phyloP scores from a whole-genome alignment of 2,329 filamentous ascomycete genomes.

The Dactylellina parvicollis region DNA sequence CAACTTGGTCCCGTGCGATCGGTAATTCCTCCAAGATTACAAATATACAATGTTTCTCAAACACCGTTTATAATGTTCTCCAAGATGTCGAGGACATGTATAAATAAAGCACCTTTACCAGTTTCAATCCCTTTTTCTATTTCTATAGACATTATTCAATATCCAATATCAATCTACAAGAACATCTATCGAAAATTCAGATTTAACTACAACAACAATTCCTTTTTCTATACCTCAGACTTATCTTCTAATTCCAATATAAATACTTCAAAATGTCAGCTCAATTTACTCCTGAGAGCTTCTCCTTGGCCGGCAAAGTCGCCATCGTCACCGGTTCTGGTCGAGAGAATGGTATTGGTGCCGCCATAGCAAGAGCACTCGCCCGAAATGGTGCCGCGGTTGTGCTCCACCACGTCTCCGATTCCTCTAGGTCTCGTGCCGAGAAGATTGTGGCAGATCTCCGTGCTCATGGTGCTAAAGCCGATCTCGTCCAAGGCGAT shows the following conservation, averaged over 20 bases:
- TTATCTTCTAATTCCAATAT: background rate
- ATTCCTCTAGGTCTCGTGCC: slow-evolving; percentile 59
- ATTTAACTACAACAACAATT: background rate
- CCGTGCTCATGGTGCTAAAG: slow-evolving; percentile 58
- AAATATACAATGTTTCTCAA: slow-evolving; percentile 5
- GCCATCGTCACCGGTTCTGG: slow-evolving; percentile 65
- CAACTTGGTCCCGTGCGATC: background rate
- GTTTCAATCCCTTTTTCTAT: slow-evolving; percentile 15
- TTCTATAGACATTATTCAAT: background rate
- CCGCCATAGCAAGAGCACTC: slow-evolving; percentile 62
- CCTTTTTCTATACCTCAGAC: background rate
- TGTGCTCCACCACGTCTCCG: slow-evolving; percentile 62
- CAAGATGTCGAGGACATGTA: slow-evolving; percentile 3
- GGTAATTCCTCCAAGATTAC: slow-evolving; percentile 10
- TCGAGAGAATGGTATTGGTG: slow-evolving; percentile 64
- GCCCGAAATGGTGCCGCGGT: slow-evolving; percentile 63
- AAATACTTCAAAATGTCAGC: slow-evolving; percentile 13
- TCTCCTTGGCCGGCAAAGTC: slow-evolving; percentile 62
- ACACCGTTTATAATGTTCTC: background rate
- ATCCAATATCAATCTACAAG: slow-evolving; percentile 4
- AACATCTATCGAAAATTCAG: background rate
- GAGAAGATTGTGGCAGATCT: slow-evolving; percentile 59
- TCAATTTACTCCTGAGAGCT: slow-evolving; percentile 58
- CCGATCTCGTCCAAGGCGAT: slow-evolving; percentile 60
- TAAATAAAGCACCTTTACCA: slow-evolving; percentile 14